Evolutionary conservation across 129 eudicot genomes (phyloP), one percentile per base, ranked within the genome.

Genomic region (Glebionis coronaria): DNA sequence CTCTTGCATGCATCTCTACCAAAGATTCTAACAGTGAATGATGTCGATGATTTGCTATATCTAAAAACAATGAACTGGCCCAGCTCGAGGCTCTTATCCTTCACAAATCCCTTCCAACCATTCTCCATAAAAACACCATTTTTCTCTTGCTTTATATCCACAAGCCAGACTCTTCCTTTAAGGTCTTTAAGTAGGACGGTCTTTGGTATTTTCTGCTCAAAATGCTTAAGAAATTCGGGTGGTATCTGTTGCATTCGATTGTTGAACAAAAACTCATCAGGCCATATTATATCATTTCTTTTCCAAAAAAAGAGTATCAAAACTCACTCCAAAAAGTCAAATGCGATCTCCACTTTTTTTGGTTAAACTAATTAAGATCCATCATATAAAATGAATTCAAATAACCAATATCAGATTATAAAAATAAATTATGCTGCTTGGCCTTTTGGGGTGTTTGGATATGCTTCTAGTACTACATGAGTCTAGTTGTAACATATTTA

Each of bases 101-200:
- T 72, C 65, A 68, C 82, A 73, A 71, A 76, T 44, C 10, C 44
- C 15, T 56, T 47, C 86, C 86, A 82, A 25, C 86, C 82, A 16
- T 78, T 54, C 46, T 28, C 61, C 3, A 82, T 9, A 38, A 77
- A 73, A 14, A 73, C 55, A 31, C 78, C 67, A 29, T 40, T 65
- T 29, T 66, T 54, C 12, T 8, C 19, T 58, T 66, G 51, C 25
- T 78, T 67, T 72, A 78, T 20, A 19, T 73, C 71, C 9, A 73
- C 70, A 44, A 49, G 62, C 86, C 86, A 81, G 13, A 51, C 12
- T 44, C 66, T 63, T 0, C 80, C 74, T 2, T 42, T 19, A 12
- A 69, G 67, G 69, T 73, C 65, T 73, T 69, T 69, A 49, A 82
- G 73, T 28, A 38, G 27, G 21, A 67, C 66, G 12, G 70, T 31